Evolutionary conservation across 208 protist genomes (phyloP).

Genomic region (Crithidia sp.): DNA sequence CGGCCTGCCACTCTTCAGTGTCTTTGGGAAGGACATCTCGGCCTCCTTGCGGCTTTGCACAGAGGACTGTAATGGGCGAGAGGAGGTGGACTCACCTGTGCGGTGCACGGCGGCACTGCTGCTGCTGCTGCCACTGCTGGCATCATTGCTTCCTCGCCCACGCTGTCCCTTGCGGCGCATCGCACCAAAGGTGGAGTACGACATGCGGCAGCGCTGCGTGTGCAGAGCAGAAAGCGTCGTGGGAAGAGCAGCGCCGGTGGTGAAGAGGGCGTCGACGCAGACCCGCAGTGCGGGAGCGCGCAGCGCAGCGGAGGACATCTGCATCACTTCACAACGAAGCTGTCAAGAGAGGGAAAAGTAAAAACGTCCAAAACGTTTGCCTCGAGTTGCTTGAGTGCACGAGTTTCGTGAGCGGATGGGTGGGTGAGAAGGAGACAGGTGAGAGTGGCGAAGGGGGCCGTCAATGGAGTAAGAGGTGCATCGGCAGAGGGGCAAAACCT

Average conservation of each 20-base stretch:
- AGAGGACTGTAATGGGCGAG: slow-evolving; percentile 51
- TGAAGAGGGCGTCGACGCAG: not conserved
- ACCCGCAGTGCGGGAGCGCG: too few relatives aligned
- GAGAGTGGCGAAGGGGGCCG: too few relatives aligned
- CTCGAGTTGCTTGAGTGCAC: too few relatives aligned
- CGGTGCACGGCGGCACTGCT: not conserved
- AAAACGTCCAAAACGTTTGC: too few relatives aligned
- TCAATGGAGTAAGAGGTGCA: too few relatives aligned
- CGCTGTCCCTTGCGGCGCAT: slow-evolving; percentile 20
- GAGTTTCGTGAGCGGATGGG: too few relatives aligned
- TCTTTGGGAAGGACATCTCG: slow-evolving; percentile 66
- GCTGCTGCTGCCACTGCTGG: not conserved
- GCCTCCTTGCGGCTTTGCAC: slow-evolving; percentile 55
- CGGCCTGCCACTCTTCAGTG: slow-evolving; percentile 78
- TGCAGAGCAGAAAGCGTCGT: not conserved
- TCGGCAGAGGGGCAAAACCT: too few relatives aligned
- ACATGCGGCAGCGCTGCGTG: slow-evolving; percentile 26
- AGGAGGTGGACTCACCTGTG: slow-evolving; percentile 18
- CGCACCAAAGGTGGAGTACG: slow-evolving; percentile 42
- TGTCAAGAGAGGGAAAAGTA: too few relatives aligned
- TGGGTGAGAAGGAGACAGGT: too few relatives aligned
- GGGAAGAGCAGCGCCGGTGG: not conserved
- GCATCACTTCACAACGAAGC: too few relatives aligned
- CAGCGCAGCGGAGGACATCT: too few relatives aligned
- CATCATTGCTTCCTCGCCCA: not conserved